Evolutionary conservation across 1,139 yeast genomes (phyloP), one percentile per base, ranked within the genome.

Genomic region (Komagataea norvegica): DNA sequence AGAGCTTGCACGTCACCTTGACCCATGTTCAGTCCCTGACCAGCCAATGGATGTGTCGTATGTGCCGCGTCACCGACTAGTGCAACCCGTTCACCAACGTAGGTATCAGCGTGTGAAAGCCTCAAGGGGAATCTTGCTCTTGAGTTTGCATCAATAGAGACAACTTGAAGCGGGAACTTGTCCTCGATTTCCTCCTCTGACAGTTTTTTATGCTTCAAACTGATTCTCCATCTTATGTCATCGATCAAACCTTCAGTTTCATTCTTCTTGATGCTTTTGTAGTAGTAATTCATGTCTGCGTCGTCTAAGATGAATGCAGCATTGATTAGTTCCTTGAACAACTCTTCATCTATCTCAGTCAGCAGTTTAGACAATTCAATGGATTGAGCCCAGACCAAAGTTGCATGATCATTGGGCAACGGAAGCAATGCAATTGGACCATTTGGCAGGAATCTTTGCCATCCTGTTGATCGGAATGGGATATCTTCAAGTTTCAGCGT

Each of bases 1-100:
- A 91, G 68, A 3, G 80, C 67, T 40, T 79, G 79, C 3, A 86
- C 96, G 56, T 91, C 99, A 25, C 83, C 79, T 59, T 89, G 96
- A n/a, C 98, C 98, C 95, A 91, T 88, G 59, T 91, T 91, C 43
- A 91, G 72, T 13, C 99, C 98, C 62, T 93, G 98, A 5, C 99
- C 99, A 2, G 97, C 97, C 43, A 91, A 68, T 3, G 99, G 98
- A 59, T 91, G 98, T 1, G 95, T 86, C 0, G 97, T 83, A 52
- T 91, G 99, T 0, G 97, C 98, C 1, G 99, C 98, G 61, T 91
- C 99, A 16, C 99, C 98, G 8, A 91, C 83, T 16, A 91, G 67
- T 0, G 97, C 98, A 24, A 89, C 74, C 48, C 98, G 70, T 5
- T 85, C 89, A 1, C 78, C 76, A 13, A 86, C 77, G 56, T 93